Percentiles rank a stretch among this genome's conserved stretches.
These are phyloP conservation scores for Apiospora rasikravindrae DNA, from an alignment of 2,329 filamentous ascomycete species.

Conservation along the genomic window DNA sequence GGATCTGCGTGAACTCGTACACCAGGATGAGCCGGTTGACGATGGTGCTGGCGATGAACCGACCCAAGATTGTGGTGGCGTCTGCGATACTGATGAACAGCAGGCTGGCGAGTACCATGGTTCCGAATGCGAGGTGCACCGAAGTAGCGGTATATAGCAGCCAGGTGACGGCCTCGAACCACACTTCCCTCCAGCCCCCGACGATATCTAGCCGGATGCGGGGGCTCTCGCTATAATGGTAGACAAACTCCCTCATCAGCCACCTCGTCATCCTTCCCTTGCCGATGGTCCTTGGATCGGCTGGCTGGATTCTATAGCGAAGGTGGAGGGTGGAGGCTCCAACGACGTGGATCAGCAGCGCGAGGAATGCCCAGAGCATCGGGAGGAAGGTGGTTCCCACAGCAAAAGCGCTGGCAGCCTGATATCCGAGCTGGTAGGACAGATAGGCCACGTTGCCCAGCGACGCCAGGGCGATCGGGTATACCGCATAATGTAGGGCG, in stretches of 20 bases:
- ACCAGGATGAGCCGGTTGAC: background rate
- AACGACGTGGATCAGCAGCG: background rate
- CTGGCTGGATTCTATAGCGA: background rate
- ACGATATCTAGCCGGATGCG: background rate
- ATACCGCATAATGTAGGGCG: conserved; percentile 25
- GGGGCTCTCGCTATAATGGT: background rate
- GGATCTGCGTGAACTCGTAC: background rate
- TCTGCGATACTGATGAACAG: background rate
- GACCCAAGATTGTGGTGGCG: background rate
- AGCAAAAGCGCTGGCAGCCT: conserved; percentile 33
- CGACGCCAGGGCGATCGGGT: conserved; percentile 29
- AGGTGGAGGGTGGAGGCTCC: background rate
- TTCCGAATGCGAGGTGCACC: background rate
- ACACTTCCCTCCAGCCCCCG: background rate
- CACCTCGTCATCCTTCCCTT: background rate
- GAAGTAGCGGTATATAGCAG: background rate
- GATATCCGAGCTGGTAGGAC: conserved; percentile 33
- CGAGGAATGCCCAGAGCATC: background rate
- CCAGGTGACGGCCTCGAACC: background rate
- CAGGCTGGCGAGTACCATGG: background rate
- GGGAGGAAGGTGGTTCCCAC: background rate
- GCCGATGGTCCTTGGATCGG: background rate
- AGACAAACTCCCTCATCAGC: background rate
- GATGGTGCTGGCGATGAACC: conserved; percentile 4
- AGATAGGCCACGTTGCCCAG: conserved; percentile 34